Conservation (phyloP, 768 basidiomycete species). For the Coprinopsis cinerea region DNA sequence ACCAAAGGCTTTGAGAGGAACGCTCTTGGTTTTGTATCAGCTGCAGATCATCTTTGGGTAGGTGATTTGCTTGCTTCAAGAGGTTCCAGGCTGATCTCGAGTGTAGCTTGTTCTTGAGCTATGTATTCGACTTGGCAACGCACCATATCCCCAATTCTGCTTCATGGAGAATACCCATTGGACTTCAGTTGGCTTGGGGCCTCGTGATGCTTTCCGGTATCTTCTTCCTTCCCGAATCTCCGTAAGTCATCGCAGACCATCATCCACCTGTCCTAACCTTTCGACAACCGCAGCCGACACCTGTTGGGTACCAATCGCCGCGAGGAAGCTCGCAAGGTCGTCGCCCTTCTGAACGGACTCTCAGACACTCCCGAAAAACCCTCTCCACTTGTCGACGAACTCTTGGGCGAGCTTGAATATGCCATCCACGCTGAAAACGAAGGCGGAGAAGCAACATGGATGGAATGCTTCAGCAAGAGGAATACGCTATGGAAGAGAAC, state of each 20-base stretch:
- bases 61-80: too few species aligned
- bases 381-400: slow-evolving; percentile 52
- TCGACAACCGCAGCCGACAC: slow-evolving; percentile 45
- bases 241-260: slow-evolving; percentile 52
- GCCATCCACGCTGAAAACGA: slow-evolving; percentile 71
- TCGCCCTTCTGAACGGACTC: slow-evolving; percentile 63
- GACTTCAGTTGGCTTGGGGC: slow-evolving; percentile 69
- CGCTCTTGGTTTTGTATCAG: slow-evolving; percentile 68
- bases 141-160: slow-evolving; percentile 50
- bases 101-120: slow-evolving; percentile 70
- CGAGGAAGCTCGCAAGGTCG: slow-evolving; percentile 53
- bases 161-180: slow-evolving; percentile 73
- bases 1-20: slow-evolving; percentile 68
- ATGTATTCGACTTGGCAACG: slow-evolving; percentile 63
- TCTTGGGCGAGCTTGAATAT: slow-evolving; percentile 57
- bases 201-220: slow-evolving; percentile 60
- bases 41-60: slow-evolving; percentile 72
- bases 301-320: slow-evolving; percentile 52
- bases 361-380: slow-evolving; percentile 51
- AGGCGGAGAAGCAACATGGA: slow-evolving; percentile 74
- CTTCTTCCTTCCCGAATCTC: slow-evolving; percentile 75
- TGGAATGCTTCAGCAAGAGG: slow-evolving; percentile 67
- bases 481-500: slow-evolving; percentile 72
- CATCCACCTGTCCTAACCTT: background rate
- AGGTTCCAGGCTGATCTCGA: too few species aligned